Evolutionary conservation across 257 asterid species (phyloP).

Genomic region (Jaltomata sinuosa): DNA sequence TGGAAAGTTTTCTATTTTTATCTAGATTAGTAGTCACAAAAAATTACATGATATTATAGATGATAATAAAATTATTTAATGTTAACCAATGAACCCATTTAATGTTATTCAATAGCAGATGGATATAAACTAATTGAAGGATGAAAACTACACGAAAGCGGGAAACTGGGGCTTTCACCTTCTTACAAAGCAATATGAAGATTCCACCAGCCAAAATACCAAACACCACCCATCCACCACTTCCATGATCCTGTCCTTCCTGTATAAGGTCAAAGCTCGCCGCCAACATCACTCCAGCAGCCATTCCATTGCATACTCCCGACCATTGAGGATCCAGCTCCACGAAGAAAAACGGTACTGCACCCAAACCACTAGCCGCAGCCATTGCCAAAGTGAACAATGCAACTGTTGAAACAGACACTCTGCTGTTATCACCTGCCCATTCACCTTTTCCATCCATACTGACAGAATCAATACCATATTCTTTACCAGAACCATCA

Average conservation of each 20-base stretch:
- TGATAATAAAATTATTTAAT: not conserved
- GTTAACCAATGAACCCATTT: not conserved
- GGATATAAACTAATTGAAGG: not conserved
- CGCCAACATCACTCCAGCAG: slow-evolving; percentile 98
- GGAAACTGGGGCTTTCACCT: slow-evolving; percentile 30
- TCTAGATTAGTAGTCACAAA: not conserved
- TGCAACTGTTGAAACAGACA: slow-evolving; percentile 85
- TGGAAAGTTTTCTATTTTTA: not conserved
- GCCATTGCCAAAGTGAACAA: slow-evolving; percentile 90
- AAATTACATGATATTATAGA: not conserved
- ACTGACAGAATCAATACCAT: slow-evolving; percentile 27
- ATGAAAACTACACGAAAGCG: not conserved
- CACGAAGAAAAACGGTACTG: slow-evolving; percentile 89
- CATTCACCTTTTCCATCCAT: slow-evolving; percentile 27
- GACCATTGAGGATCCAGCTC: slow-evolving; percentile 98
- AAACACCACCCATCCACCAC: slow-evolving; percentile 92
- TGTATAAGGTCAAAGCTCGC: slow-evolving; percentile 98
- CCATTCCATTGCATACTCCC: slow-evolving; percentile 97
- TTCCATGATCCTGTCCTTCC: slow-evolving; percentile 94
- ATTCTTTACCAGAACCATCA: slow-evolving; percentile 88
- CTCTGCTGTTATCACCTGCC: slow-evolving; percentile 45
- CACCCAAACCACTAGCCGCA: slow-evolving; percentile 97
- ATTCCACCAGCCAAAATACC: slow-evolving; percentile 93
- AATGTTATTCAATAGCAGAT: not conserved
- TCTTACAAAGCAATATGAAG: slow-evolving; percentile 90